Evolutionary conservation across 345 rosid genomes (phyloP), one percentile per base, ranked within the genome.

Genomic region (Rhizophora mangle): DNA sequence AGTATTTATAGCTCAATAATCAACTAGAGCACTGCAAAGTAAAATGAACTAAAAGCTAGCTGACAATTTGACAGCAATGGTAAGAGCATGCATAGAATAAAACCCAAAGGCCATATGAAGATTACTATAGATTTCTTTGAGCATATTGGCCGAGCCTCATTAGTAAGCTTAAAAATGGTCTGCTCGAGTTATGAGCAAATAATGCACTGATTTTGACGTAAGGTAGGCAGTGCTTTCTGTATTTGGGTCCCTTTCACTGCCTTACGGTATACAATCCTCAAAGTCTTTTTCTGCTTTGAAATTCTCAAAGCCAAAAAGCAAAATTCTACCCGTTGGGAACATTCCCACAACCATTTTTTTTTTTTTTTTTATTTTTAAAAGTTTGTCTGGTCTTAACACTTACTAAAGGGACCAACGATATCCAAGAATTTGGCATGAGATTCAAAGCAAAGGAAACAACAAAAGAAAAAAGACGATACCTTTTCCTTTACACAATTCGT

Each of bases 321-420:
- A 32, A 56, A 34, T 34, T 6, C 24, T 34, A 64, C 72, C 74
- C 84, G 72, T 68, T 74, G 84, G 74, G 74, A 77, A 81, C 79
- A 74, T 81, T 81, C 82, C 72, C 77, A 37, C 36, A 27, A 32
- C 77, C 69, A 24, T 24, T 24, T 24, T 24, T 78, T 74, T 27
- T 34, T 5, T 11, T 62, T 51, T 78, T 74, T 27, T 34, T 5
- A 8, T 62, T 51, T 3, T 6, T 4, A 34, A 34, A 34, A 34
- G 5, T 72, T 74, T 72, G 77, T 81, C 73, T 74, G 60, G 53
- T 46, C 60, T 65, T 46, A 5, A 32, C 24, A 65, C 69, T 29
- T 46, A 47, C 63, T 64, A 54, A 58, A 53, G 56, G 34, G 61
- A 63, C 39, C 29, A 36, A 64, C 60, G 68, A 47, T 67, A 75